A percentile compares a stretch with the other conserved stretches of the same genome.
These are phyloP conservation scores for Aspergillus incahuasiensis DNA, from an alignment of 495 filamentous ascomycete genomes.

Conservation along the genomic window DNA sequence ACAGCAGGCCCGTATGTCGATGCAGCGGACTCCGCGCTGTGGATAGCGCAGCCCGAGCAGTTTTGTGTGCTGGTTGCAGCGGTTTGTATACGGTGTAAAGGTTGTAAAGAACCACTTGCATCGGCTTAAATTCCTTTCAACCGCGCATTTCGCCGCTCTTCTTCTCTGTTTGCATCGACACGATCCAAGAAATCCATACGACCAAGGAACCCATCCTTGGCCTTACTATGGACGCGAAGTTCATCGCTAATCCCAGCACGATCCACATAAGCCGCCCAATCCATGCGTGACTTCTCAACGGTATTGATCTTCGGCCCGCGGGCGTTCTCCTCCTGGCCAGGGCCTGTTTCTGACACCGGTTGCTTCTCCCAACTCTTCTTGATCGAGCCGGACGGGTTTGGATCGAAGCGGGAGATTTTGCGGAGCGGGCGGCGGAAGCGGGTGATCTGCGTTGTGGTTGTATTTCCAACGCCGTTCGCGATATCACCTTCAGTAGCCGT, in stretches of 20 bases:
- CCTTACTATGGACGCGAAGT: constrained; percentile 75
- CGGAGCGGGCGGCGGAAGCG: constrained; percentile 62
- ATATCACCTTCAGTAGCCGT: constrained; percentile 21
- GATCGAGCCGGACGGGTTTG: constrained; percentile 48
- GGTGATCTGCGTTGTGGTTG: constrained; percentile 6
- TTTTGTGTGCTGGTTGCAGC: background rate
- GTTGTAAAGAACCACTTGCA: background rate
- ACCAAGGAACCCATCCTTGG: constrained; percentile 74
- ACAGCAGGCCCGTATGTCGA: too few relatives aligned
- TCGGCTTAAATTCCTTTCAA: constrained; percentile 46
- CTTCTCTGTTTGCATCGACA: constrained; percentile 71
- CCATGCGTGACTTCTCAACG: constrained; percentile 88
- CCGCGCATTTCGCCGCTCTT: constrained; percentile 62
- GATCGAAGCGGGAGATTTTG: constrained; percentile 78
- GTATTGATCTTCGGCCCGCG: constrained; percentile 86
- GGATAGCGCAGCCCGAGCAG: background rate
- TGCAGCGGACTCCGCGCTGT: background rate
- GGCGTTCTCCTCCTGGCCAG: constrained; percentile 26
- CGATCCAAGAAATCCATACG: constrained; percentile 86
- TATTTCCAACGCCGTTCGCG: constrained; percentile 5
- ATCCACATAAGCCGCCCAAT: constrained; percentile 94
- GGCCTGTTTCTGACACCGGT: constrained; percentile 13
- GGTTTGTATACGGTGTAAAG: background rate
- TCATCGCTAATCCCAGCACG: constrained; percentile 89
- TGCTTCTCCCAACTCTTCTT: constrained; percentile 50